Percentiles rank a stretch among this genome's conserved stretches.
Evolutionary conservation across 2,329 filamentous ascomycete species (phyloP).

Genomic region (Thelonectria olida): DNA sequence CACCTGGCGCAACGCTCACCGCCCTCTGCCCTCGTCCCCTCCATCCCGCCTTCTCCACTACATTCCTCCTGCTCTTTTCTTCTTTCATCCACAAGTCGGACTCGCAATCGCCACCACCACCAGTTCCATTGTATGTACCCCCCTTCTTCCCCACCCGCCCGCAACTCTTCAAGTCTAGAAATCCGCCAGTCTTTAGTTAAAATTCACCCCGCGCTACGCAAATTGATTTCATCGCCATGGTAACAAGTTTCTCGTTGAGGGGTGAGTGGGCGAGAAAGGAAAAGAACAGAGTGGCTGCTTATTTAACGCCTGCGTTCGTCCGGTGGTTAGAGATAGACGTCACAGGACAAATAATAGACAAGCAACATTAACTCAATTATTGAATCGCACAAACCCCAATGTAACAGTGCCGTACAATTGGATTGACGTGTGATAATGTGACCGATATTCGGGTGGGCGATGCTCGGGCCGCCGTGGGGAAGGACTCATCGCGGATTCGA

Average conservation of each 20-base stretch:
- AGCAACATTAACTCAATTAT: too few species aligned
- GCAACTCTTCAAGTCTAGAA: not conserved
- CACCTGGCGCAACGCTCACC: not conserved
- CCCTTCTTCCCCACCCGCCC: conserved; percentile 1
- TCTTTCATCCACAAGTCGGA: not conserved
- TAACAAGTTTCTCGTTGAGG: conserved; percentile 1
- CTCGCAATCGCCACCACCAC: not conserved
- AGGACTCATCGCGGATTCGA: not conserved
- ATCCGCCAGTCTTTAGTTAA: not conserved
- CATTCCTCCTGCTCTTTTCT: not conserved
- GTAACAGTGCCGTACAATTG: too few species aligned
- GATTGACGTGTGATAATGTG: too few species aligned
- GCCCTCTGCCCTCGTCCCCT: not conserved
- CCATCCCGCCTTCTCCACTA: not conserved
- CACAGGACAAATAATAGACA: too few species aligned
- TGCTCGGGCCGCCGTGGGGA: conserved; percentile 3
- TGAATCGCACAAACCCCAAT: too few species aligned
- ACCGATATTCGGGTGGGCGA: not conserved
- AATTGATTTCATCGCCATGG: conserved; percentile 6
- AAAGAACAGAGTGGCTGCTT: too few species aligned
- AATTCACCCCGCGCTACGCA: not conserved
- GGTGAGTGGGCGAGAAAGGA: too few species aligned
- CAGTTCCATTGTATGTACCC: not conserved
- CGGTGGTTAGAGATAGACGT: too few species aligned
- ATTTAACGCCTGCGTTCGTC: not conserved